Base-by-base conservation (phyloP, 1,284 basidiomycete genomes). In the Exobasidium cylindrosporum region DNA sequence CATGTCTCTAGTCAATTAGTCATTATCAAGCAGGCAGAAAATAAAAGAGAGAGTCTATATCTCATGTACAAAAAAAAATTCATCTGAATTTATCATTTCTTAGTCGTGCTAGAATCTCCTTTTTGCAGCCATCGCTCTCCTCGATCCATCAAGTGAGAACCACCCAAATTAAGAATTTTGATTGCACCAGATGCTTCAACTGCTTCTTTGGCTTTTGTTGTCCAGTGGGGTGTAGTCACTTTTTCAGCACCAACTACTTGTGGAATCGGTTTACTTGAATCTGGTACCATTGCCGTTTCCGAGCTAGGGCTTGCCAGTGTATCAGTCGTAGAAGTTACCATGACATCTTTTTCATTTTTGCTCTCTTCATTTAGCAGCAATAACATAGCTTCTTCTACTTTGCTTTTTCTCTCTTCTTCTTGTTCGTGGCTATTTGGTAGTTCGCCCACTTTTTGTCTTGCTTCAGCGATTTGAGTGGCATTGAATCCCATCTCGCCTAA, bases 221-320 rank as follows among this genome's bases (percentile, higher is more conserved):
- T 57, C 55, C 55, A 57, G 55, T 57, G 55, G 28, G 55, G 55
- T 45, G 14, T 57, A 23, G 55, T 57, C 5, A 57, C 55, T 10
- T 17, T 26, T 21, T 31, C 55, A 26, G 55, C 55, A 13, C 55
- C 55, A 21, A 57, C 35, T 11, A 57, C 55, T 21, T 31, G 21
- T 23, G 54, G 21, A 29, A 23, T 21, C 10, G n/a, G 2, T 21
- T 55, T 55, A 26, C 29, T 35, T 43, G n/a, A 17, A 50, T 50
- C 47, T 7, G 7, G 10, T 7, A 21, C 47, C 29, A 24, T 31
- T 14, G 43, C 43, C 14, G 23, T 50, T 24, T 7, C 24, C 10
- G 21, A 7, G 21, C 21, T 31, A 21, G 29, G 7, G 21, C 23
- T 31, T 7, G 29, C 23, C 7, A 10, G 10, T 7, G 35, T 40